Evolutionary conservation across 2,329 filamentous ascomycete genomes (phyloP).

Genomic region (Botrytis sinoallii): DNA sequence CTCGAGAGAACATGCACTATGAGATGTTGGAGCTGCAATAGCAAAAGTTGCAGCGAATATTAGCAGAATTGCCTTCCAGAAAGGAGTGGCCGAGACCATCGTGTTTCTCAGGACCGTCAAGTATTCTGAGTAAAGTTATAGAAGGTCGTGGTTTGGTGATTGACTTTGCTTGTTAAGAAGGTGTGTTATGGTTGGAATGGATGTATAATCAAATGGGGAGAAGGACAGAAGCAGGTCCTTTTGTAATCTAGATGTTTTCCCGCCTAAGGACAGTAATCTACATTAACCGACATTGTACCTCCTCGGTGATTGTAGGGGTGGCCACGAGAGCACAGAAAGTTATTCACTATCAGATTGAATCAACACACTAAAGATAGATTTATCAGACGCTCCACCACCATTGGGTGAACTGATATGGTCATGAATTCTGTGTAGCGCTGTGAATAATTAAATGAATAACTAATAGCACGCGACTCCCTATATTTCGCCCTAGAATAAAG

Average conservation of each 20-base stretch:
- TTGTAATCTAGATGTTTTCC: background rate
- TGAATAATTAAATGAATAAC: background rate
- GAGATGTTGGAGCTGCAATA: slow-evolving; percentile 4
- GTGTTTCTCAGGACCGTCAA: background rate
- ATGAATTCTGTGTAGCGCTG: background rate
- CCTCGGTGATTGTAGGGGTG: background rate
- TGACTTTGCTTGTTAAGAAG: background rate
- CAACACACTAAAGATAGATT: background rate
- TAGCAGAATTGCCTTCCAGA: background rate
- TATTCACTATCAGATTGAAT: background rate
- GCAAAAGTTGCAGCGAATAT: slow-evolving; percentile 7
- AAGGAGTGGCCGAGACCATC: background rate
- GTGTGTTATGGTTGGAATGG: background rate
- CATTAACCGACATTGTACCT: background rate
- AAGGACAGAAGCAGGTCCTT: background rate
- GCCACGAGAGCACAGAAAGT: background rate
- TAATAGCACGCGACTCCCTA: background rate
- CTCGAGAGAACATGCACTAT: background rate
- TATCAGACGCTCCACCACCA: background rate
- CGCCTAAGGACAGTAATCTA: background rate
- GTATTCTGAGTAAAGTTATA: background rate
- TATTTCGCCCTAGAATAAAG: background rate
- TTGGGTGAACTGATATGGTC: background rate
- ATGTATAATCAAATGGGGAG: background rate
- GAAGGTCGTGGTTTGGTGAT: background rate